Conservation (phyloP, 768 basidiomycete genomes). For the Tephrocybe sp. region DNA sequence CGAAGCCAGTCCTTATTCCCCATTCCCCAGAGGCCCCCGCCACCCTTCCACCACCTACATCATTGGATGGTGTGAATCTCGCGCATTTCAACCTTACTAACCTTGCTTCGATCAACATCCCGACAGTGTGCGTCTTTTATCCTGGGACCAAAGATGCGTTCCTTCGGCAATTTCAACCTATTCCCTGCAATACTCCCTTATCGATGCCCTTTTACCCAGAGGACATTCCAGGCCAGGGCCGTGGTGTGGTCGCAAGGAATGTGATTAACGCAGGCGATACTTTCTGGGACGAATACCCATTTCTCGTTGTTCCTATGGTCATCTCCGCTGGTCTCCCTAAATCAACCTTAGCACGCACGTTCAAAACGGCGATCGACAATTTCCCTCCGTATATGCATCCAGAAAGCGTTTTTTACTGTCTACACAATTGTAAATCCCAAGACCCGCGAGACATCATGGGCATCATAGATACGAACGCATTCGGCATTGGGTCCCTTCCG, state of each 20-base stretch:
- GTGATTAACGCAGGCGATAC: conserved; percentile 10
- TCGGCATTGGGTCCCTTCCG: conserved; percentile 14
- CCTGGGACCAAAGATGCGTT: background rate
- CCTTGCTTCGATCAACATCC: background rate
- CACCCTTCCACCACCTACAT: background rate
- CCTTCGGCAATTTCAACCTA: background rate
- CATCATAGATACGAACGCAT: conserved; percentile 13
- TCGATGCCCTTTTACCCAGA: background rate
- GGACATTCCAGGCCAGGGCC: conserved; percentile 12
- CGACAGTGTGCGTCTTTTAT: background rate
- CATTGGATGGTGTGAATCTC: background rate
- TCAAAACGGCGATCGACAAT: background rate
- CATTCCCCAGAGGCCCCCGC: too few species aligned
- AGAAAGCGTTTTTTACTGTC: background rate
- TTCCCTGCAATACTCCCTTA: background rate
- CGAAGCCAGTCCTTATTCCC: background rate
- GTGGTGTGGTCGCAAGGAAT: conserved; percentile 6
- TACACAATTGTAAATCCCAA: conserved; percentile 16
- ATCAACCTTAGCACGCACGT: background rate
- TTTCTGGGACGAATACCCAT: conserved; percentile 10
- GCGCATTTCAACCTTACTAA: too few species aligned
- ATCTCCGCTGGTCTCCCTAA: background rate
- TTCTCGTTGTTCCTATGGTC: conserved; percentile 3
- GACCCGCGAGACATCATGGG: conserved; percentile 2
- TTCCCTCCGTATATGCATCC: background rate